Base-by-base conservation (phyloP, 1,139 yeast species). In the Scheffersomyces insectosa region DNA sequence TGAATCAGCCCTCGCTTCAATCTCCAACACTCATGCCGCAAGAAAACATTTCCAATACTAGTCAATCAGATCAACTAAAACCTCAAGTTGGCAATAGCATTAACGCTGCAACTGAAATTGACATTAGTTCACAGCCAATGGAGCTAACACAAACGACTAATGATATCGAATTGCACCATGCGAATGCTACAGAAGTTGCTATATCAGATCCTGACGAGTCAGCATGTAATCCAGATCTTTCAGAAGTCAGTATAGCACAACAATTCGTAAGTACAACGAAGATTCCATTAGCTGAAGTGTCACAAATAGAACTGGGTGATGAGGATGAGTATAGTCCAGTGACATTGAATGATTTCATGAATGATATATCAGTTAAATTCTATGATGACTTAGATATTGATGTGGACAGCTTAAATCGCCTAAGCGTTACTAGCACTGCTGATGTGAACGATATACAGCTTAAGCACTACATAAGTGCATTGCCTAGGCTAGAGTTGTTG, bases 321-420 rank as follows among this genome's bases (percentile, higher is more conserved):
- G 49, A 46, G 2, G 61, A 52, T 3, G 54, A 58, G 23, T 63
- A 64, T 38, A 42, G 40, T 2, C 71, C 75, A 4, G 77, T 75
- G 1, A 52, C 74, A 0, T 60, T 78, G 30, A 54, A 65, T 1
- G 65, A 68, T 15, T 80, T 82, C 43, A 60, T 82, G 50, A 59
- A 58, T 6, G 80, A 77, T 44, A 63, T 79, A 8, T 75, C 77
- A 0, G 69, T 80, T 12, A 72, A 72, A 37, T 81, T 81, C 50
- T 77, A 72, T 49, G 80, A 80, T 50, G 82, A 78, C 47, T 62
- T 75, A 43, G 75, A 75, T 36, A 65, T 75, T 23, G 74, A 63
- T 54, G 60, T 52, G 38, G 63, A 56, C 43, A 54, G 56, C 36
- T 60, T 50, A 25, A 59, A 51, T n/a, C 50, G 67, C 36, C 44